These are phyloP conservation scores for Naganishia cerealis DNA, from an alignment of 1,284 basidiomycete species.

Conservation along the genomic window DNA sequence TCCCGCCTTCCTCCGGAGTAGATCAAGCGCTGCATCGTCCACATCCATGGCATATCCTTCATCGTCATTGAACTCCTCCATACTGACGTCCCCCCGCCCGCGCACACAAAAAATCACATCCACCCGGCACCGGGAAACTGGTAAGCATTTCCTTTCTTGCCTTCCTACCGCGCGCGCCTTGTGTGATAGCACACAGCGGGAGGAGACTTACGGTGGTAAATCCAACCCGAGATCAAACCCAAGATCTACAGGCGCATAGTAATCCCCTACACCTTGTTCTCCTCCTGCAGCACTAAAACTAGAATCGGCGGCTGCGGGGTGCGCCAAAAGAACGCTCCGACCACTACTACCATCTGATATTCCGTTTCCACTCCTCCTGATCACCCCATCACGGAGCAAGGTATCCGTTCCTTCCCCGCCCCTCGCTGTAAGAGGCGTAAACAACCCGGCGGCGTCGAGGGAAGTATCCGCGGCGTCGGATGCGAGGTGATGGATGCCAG, in stretches of 20 bases:
- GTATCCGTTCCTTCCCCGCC: slow-evolving; percentile 6
- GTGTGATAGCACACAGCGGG: neutral
- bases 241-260: slow-evolving; percentile 28
- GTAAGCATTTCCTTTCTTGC: neutral
- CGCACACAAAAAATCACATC: no score
- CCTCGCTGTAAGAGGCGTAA: neutral
- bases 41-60: neutral
- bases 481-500: neutral
- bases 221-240: slow-evolving; percentile 29
- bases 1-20: no score
- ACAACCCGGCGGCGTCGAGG: neutral
- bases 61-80: neutral
- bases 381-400: neutral
- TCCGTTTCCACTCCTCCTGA: neutral
- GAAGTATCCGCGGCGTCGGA: neutral
- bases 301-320: slow-evolving; percentile 6
- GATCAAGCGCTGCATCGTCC: no score
- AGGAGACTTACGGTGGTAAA: slow-evolving; percentile 18
- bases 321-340: slow-evolving; percentile 1
- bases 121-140: neutral
- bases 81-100: no score
- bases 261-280: neutral
- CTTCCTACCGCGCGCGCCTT: neutral
- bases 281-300: slow-evolving; percentile 28
- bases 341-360: neutral